These are phyloP conservation scores for Pholiota molesta DNA, from an alignment of 768 basidiomycete species.

Conservation along the genomic window DNA sequence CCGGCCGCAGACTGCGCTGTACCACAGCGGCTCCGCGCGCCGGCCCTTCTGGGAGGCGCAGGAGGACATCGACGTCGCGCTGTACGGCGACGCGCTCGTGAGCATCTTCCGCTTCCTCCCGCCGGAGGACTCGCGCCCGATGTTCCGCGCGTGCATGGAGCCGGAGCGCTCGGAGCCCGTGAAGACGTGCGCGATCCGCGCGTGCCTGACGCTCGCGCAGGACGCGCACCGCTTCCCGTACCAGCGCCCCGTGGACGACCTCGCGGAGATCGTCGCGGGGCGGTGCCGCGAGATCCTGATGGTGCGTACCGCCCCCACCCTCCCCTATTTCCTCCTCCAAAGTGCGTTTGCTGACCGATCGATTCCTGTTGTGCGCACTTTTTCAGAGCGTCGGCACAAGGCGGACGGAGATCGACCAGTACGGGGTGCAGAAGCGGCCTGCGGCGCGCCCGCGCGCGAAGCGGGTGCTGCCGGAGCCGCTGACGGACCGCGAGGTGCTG, in stretches of 20 bases:
- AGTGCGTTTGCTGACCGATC: too few species aligned
- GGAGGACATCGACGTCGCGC: slow-evolving; percentile 76
- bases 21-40: slow-evolving; percentile 37
- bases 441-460: slow-evolving; percentile 64
- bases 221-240: slow-evolving; percentile 62
- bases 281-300: slow-evolving; percentile 60
- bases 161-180: slow-evolving; percentile 81
- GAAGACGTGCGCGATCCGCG: slow-evolving; percentile 77
- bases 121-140: slow-evolving; percentile 55
- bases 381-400: slow-evolving; percentile 53
- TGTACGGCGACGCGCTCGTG: slow-evolving; percentile 76
- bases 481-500: slow-evolving; percentile 71
- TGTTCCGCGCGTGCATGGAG: slow-evolving; percentile 70
- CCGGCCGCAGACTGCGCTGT: slow-evolving; percentile 32
- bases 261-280: slow-evolving; percentile 45
- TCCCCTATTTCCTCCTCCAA: too few species aligned
- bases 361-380: too few species aligned
- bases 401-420: slow-evolving; percentile 63
- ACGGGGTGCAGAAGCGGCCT: slow-evolving; percentile 55
- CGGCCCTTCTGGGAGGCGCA: slow-evolving; percentile 72
- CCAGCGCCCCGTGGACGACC: slow-evolving; percentile 55
- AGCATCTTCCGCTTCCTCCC: slow-evolving; percentile 73
- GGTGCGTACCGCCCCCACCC: slow-evolving; percentile 49
- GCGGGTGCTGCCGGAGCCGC: slow-evolving; percentile 53
- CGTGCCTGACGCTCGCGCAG: slow-evolving; percentile 65